Evolutionary conservation across 1,284 basidiomycete species (phyloP).

Genomic region (Ustilago hordei): DNA sequence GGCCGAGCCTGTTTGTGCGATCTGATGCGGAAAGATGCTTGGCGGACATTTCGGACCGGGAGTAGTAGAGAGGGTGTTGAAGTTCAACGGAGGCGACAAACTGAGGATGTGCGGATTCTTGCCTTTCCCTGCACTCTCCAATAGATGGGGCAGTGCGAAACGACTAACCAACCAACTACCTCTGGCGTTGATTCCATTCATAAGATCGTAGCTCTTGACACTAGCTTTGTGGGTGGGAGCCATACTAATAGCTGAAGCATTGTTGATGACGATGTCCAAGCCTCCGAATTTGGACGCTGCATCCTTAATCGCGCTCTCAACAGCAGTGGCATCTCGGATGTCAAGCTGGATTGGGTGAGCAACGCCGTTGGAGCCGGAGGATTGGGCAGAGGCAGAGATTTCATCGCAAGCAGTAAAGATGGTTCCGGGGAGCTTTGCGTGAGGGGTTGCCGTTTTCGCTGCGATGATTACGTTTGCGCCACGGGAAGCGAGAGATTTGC

Average conservation of each 20-base stretch:
- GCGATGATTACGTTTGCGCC: slow-evolving; percentile 65
- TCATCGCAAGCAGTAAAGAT: slow-evolving; percentile 68
- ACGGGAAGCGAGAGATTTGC: slow-evolving; percentile 47
- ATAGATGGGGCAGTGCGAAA: slow-evolving; percentile 64
- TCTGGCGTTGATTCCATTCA: slow-evolving; percentile 63
- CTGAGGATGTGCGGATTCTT: slow-evolving; percentile 68
- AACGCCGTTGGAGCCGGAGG: slow-evolving; percentile 17
- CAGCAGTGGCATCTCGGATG: slow-evolving; percentile 59
- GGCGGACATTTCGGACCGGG: slow-evolving; percentile 33
- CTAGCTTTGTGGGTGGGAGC: slow-evolving; percentile 44
- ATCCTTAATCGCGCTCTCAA: slow-evolving; percentile 57
- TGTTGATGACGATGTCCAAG: slow-evolving; percentile 68
- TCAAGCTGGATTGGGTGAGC: slow-evolving; percentile 67
- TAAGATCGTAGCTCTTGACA: slow-evolving; percentile 57
- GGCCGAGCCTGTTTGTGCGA: slow-evolving; percentile 42
- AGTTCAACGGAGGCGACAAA: slow-evolving; percentile 61
- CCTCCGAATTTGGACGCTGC: slow-evolving; percentile 58
- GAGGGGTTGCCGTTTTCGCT: slow-evolving; percentile 53
- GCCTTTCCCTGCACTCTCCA: slow-evolving; percentile 25
- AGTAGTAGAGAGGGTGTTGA: slow-evolving; percentile 47
- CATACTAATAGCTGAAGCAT: slow-evolving; percentile 67
- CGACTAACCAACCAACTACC: slow-evolving; percentile 64
- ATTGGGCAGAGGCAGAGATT: slow-evolving; percentile 50
- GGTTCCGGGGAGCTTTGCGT: slow-evolving; percentile 66
- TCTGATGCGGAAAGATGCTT: slow-evolving; percentile 44